Conservation (phyloP, 148 eudicot species). For the Camellia japonica region DNA sequence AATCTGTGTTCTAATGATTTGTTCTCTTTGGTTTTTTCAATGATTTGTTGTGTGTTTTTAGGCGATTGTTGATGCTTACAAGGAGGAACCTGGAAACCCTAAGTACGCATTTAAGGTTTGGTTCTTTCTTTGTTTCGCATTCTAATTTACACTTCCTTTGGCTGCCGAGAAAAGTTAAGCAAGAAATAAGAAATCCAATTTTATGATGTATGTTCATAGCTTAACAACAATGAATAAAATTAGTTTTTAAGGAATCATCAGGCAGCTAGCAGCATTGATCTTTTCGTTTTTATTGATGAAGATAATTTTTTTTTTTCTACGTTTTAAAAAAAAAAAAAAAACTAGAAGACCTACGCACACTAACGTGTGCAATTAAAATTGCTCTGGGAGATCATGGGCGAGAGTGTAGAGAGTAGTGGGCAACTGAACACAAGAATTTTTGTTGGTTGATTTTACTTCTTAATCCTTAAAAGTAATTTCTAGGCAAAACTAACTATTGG, state of each 20-base stretch:
- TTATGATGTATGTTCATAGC: not conserved
- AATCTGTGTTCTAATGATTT: conserved; percentile 15
- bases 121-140: conserved; percentile 10
- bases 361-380: too few relatives aligned
- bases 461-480: too few relatives aligned
- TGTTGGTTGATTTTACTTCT: too few relatives aligned
- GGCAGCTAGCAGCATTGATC: conserved; percentile 7
- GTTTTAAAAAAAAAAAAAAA: not conserved
- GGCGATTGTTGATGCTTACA: conserved; percentile 93
- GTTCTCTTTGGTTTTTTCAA: not conserved
- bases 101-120: conserved; percentile 89
- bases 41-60: conserved; percentile 13
- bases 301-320: not conserved
- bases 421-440: too few relatives aligned
- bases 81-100: conserved; percentile 79
- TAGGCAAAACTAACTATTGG: too few relatives aligned
- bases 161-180: not conserved
- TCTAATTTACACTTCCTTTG: not conserved
- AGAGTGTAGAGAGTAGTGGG: too few relatives aligned
- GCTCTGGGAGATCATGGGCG: too few relatives aligned
- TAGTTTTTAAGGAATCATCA: not conserved
- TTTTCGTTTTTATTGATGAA: not conserved
- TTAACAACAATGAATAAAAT: not conserved
- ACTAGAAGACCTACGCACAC: too few relatives aligned
- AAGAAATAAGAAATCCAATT: not conserved